phyloP scores from a whole-genome alignment of 768 basidiomycete genomes.

The Baorangia bicolor region DNA sequence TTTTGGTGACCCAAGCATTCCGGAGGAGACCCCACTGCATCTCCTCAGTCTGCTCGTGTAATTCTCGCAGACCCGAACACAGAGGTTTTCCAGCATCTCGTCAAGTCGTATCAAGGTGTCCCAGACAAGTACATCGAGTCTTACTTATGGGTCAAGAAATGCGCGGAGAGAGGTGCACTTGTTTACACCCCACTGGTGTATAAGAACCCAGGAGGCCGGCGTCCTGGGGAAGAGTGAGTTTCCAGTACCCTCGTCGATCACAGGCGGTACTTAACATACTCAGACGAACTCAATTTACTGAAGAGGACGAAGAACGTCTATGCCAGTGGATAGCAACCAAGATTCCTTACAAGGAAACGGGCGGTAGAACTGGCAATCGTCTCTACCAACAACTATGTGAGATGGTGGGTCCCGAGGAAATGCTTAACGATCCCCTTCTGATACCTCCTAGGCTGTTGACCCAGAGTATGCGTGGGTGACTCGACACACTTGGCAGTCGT shows the following conservation, averaged over 20 bases:
- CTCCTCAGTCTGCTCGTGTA: slow-evolving; percentile 68
- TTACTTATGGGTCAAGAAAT: slow-evolving; percentile 82
- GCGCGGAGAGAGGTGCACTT: slow-evolving; percentile 65
- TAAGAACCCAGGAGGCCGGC: slow-evolving; percentile 80
- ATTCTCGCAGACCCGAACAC: slow-evolving; percentile 81
- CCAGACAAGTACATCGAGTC: slow-evolving; percentile 78
- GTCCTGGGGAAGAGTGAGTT: slow-evolving; percentile 77
- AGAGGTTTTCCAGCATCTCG: slow-evolving; percentile 70
- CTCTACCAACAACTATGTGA: slow-evolving; percentile 81
- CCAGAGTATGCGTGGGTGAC: slow-evolving; percentile 78
- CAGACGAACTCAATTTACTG: slow-evolving; percentile 77
- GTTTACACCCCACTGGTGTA: slow-evolving; percentile 75
- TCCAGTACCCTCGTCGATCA: neutral
- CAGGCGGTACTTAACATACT: neutral
- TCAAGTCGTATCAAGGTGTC: slow-evolving; percentile 68
- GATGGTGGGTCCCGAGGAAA: slow-evolving; percentile 43
- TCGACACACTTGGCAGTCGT: slow-evolving; percentile 87
- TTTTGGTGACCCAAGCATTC: slow-evolving; percentile 55
- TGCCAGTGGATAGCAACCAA: slow-evolving; percentile 80
- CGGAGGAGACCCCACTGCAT: slow-evolving; percentile 73
- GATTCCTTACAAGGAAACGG: slow-evolving; percentile 81
- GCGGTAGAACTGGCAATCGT: slow-evolving; percentile 79
- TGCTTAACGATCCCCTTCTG: neutral
- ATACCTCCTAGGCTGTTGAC: slow-evolving; percentile 48
- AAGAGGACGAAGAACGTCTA: slow-evolving; percentile 71